phyloP scores from a whole-genome alignment of 176 grass and related monocot genomes.

The Lolium perenne region DNA sequence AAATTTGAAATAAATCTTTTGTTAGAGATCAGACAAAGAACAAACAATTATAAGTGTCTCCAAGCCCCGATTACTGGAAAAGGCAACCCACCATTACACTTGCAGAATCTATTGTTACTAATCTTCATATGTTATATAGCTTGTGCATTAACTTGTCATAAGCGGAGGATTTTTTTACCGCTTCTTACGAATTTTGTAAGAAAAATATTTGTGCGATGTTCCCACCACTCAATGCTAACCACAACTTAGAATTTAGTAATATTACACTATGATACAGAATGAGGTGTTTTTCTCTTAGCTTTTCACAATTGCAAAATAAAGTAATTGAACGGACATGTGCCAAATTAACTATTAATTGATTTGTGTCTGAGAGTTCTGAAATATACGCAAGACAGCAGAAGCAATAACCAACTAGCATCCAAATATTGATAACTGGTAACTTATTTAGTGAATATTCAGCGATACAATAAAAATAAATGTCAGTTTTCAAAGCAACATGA shows the following conservation, averaged over 20 bases:
- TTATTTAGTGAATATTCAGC: not conserved
- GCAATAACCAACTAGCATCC: not conserved
- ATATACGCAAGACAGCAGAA: not conserved
- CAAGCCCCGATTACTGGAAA: not conserved
- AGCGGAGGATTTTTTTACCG: not conserved
- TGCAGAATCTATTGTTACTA: not conserved
- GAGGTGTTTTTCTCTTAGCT: not conserved
- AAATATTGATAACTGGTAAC: not conserved
- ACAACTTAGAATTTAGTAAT: conserved; percentile 3
- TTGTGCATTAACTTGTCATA: conserved; percentile 18
- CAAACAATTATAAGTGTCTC: not conserved
- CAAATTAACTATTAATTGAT: not conserved
- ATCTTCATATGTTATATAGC: not conserved
- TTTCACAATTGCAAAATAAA: not conserved
- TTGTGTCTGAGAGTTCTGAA: conserved; percentile 19
- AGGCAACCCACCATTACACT: not conserved
- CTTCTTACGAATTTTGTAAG: not conserved
- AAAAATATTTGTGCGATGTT: not conserved
- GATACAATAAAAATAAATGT: not conserved
- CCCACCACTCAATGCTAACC: not conserved
- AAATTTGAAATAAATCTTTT: conserved; percentile 36
- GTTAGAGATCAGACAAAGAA: conserved; percentile 28
- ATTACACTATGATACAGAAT: not conserved
- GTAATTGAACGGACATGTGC: not conserved
- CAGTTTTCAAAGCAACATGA: conserved; percentile 14